phyloP scores from a whole-genome alignment of 176 grass and related monocot genomes.

The Miscanthus lutarioriparius region DNA sequence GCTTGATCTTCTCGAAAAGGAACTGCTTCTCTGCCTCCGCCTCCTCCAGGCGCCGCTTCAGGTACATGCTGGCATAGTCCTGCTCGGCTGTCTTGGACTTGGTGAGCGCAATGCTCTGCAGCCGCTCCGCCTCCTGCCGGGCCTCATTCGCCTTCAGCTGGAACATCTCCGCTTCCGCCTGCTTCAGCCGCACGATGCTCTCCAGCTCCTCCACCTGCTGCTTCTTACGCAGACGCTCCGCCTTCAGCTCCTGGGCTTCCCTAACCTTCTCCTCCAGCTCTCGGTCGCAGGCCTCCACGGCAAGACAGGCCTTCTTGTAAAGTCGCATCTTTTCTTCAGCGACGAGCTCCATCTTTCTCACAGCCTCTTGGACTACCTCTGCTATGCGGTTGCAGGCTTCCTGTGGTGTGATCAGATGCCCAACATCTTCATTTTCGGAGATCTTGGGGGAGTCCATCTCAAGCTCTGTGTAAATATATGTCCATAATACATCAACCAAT shows the following conservation, averaged over 20 bases:
- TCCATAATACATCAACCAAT: background rate
- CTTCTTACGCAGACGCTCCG: constrained; percentile 64
- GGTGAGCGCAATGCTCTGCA: constrained; percentile 83
- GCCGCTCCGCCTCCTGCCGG: constrained; percentile 78
- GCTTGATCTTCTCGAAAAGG: constrained; percentile 92
- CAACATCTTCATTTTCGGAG: constrained; percentile 69
- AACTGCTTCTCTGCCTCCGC: constrained; percentile 98
- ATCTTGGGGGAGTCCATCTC: constrained; percentile 81
- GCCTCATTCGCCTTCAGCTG: constrained; percentile 94
- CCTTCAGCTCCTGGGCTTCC: constrained; percentile 70
- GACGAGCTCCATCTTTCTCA: constrained; percentile 94
- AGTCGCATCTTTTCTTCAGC: constrained; percentile 89
- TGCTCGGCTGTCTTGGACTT: constrained; percentile 95
- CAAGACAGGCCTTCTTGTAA: constrained; percentile 67
- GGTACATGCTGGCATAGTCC: constrained; percentile 94
- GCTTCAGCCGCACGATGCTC: constrained; percentile 88
- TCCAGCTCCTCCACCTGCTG: constrained; percentile 93
- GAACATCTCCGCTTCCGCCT: constrained; percentile 95
- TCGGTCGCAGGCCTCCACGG: constrained; percentile 71
- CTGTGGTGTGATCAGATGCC: constrained; percentile 81
- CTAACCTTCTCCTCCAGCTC: constrained; percentile 87
- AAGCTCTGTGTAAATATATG: constrained; percentile 50
- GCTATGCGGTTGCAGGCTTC: constrained; percentile 93
- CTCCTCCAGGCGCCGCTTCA: constrained; percentile 93
- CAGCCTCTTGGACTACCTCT: constrained; percentile 95